Evolutionary conservation across 345 rosid species (phyloP), one percentile per base, ranked within the genome.

Genomic region (Psidium friedrichsthalianum): DNA sequence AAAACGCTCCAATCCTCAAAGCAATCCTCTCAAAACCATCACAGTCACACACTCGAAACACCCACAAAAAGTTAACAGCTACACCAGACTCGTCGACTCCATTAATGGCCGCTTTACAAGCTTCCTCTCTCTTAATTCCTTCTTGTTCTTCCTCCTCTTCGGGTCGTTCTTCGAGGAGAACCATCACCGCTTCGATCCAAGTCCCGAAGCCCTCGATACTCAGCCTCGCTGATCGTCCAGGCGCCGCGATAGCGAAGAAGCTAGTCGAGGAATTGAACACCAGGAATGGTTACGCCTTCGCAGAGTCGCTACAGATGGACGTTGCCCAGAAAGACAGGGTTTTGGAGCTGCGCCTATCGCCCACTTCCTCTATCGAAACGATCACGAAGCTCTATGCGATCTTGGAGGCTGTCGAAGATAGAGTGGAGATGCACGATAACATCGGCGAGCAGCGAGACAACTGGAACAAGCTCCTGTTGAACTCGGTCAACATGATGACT

Each of bases 351-450:
- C 44, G 74, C 12, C 49, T 21, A 7, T 29, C 76, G 11, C 76
- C 6, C 7, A 15, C n/a, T 55, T 25, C 84, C 12, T 57, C 42
- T 1, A 8, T 14, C 14, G 44, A 20, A 57, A 36, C 29, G 9
- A 54, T 11, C 15, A 57, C 51, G 56, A 51, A 91, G 83, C 92
- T 95, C n/a, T 89, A 89, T 52, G 91, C 89, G 0, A 90, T 94
- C 82, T 86, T 94, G 56, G 96, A 93, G 84, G 93, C 89, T 6
- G 92, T 94, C 64, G 84, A 90, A 51, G 95, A 95, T 47, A 88
- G 96, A 84, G 89, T 92, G 2, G 95, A 93, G 91, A 94, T 94
- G 95, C 98, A 93, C 87, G 61, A 89, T 11, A 95, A 94, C 88
- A 59, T 95, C 0, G 93, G 93, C 9, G 89, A 91, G 83, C 98